A percentile compares a stretch with the other conserved stretches of the same genome.
Conservation (phyloP, 768 basidiomycete genomes). For the Xerocomus potaroensis region DNA sequence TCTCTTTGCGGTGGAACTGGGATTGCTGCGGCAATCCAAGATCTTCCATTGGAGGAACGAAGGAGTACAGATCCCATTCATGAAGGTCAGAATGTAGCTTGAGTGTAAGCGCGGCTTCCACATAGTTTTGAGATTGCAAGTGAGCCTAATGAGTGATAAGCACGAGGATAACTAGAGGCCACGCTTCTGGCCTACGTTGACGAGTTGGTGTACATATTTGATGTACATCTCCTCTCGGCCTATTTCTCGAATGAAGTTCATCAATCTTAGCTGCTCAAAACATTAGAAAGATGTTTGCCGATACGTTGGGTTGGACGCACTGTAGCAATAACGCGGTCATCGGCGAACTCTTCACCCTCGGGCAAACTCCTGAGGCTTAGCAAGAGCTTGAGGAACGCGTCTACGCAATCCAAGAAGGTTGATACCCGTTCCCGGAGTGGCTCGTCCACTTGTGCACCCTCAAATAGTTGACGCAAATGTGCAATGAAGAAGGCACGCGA, state of each 20-base stretch:
- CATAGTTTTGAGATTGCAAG: slow-evolving; percentile 83
- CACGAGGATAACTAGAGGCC: background rate
- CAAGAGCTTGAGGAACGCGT: slow-evolving; percentile 88
- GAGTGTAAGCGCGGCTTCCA: slow-evolving; percentile 89
- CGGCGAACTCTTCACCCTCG: slow-evolving; percentile 89
- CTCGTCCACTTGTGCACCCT: slow-evolving; percentile 76
- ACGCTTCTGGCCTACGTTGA: slow-evolving; percentile 57
- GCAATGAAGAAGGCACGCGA: slow-evolving; percentile 91
- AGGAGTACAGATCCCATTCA: slow-evolving; percentile 80
- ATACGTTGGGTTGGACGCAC: slow-evolving; percentile 35
- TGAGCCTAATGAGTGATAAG: slow-evolving; percentile 58
- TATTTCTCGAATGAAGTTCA: slow-evolving; percentile 92
- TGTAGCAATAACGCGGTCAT: slow-evolving; percentile 92
- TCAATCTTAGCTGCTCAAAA: slow-evolving; percentile 62
- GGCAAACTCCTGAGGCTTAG: slow-evolving; percentile 85
- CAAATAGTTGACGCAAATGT: slow-evolving; percentile 87
- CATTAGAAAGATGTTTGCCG: slow-evolving; percentile 6
- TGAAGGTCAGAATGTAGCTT: slow-evolving; percentile 93
- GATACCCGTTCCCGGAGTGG: slow-evolving; percentile 73
- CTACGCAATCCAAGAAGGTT: slow-evolving; percentile 82
- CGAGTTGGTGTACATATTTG: slow-evolving; percentile 93
- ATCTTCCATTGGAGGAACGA: slow-evolving; percentile 85
- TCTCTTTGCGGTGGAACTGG: slow-evolving; percentile 92
- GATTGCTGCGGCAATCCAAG: slow-evolving; percentile 88
- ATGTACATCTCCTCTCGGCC: slow-evolving; percentile 93